Evolutionary conservation across 306 rosid species (phyloP), one percentile per base, ranked within the genome.

Genomic region (Quercus robur): DNA sequence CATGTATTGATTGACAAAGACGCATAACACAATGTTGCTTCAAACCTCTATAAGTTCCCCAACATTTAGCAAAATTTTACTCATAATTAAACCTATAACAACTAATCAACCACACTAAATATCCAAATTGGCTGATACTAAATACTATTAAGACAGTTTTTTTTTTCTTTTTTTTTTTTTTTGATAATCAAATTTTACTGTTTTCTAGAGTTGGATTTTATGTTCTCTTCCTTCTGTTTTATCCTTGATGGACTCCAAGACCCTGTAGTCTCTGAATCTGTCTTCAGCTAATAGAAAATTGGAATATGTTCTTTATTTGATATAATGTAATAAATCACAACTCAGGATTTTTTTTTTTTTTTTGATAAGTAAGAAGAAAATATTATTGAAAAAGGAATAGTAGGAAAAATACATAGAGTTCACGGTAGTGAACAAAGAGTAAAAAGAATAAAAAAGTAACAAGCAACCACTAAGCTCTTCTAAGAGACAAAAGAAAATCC

Each of bases 311-410:
- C 51, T 57, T 79, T 84, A 70, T 81, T 78, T 85, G 72, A 67
- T 76, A 74, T 75, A 76, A 35, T 86, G 90, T 78, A 91, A 89
- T 86, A 88, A 87, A 71, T 33, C 41, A 74, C 75, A 77, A 81
- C 64, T 55, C 72, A 21, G 33, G 83, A 67, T 35, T 35, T 35
- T 35, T 28, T 28, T 28, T n/a, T n/a, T n/a, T 35, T 35, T 38
- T 38, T 38, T 2, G 44, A 35, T 35, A 35, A 35, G 44, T 35
- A 35, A 35, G 44, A 35, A 35, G 44, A 35, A 35, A 35, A 35
- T 6, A 35, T 35, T 35, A 35, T 35, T 35, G 9, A 35, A 35
- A 35, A 35, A 6, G 9, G 44, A 35, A 35, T 35, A 35, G 44
- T 9, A 35, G 2, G 44, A 35, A 35, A 35, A 35, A 35, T 2